These are phyloP conservation scores for Arabidopsis thaliana DNA, from an alignment of 345 rosid species.

Conservation along the genomic window DNA sequence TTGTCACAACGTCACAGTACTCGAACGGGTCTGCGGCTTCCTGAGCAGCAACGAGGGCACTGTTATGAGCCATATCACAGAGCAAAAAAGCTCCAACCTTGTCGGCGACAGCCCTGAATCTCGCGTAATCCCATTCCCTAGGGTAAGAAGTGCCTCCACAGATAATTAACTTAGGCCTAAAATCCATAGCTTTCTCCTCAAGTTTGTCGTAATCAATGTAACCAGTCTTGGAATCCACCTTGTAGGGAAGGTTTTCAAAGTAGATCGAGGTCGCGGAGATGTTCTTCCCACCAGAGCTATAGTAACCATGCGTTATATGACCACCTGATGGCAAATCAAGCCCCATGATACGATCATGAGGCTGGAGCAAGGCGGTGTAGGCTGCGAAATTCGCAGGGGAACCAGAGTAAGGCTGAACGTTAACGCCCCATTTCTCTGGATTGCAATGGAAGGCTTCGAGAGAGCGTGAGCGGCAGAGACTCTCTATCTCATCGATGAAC, in stretches of 20 bases:
- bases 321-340: slow-evolving; percentile 94
- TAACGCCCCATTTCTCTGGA: slow-evolving; percentile 83
- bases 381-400: slow-evolving; percentile 98
- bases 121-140: slow-evolving; percentile 92
- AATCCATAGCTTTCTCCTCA: slow-evolving; percentile 98
- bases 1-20: slow-evolving; percentile 91
- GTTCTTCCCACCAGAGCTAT: slow-evolving; percentile 91
- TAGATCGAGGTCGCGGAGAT: slow-evolving; percentile 95
- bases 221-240: slow-evolving; percentile 80
- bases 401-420: slow-evolving; percentile 97
- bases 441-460: slow-evolving; percentile 73
- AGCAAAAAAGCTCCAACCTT: slow-evolving; percentile 91
- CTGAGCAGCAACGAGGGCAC: slow-evolving; percentile 99
- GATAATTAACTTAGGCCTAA: slow-evolving; percentile 86
- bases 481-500: slow-evolving; percentile 91
- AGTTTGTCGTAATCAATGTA: slow-evolving; percentile 86
- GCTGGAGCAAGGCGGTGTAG: slow-evolving; percentile 90
- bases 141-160: slow-evolving; percentile 99
- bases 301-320: slow-evolving; percentile 89
- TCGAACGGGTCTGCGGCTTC: slow-evolving; percentile 98
- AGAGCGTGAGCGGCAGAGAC: slow-evolving; percentile 88
- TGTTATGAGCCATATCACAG: slow-evolving; percentile 98
- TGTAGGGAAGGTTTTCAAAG: slow-evolving; percentile 95
- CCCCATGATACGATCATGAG: slow-evolving; percentile 97
- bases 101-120: slow-evolving; percentile 74